Evolutionary conservation across 179 eudicot species (phyloP), one percentile per base, ranked within the genome.

Genomic region (Drosera spatulata): DNA sequence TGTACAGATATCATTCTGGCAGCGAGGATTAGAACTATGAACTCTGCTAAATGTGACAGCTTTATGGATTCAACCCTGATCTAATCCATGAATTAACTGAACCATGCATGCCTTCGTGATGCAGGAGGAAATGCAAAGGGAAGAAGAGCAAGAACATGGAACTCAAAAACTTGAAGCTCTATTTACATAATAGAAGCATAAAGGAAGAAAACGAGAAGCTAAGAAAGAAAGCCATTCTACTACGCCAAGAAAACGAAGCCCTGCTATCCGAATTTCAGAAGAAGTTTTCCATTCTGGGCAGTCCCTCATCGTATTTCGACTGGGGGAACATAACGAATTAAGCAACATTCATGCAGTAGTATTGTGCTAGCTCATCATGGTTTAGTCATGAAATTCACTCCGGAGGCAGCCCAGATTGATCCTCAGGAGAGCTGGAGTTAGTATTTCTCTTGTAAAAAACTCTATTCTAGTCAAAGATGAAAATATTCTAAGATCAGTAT

Each of bases 51-150:
- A 6, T 53, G 14, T 14, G 1, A 11, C n/a, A 11, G 10, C 39
- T 6, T 53, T 1, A 5, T 7, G 10, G 4, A 12, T 10, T 5
- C 2, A 50, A 4, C 4, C 2, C n/a, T 2, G 33, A 22, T 22
- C 53, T 50, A 50, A 50, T 6, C 13, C 53, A 10, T 50, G 53
- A 22, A 22, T 22, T 22, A 22, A 22, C 33, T 22, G 33, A 22
- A 22, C 33, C 33, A 22, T 1, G 56, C 8, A 53, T 53, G 7
- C 58, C 39, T 3, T 41, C 10, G 10, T 66, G 51, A 41, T 60
- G 75, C 40, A 75, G 71, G 71, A 79, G 72, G 44, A 64, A 62
- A 42, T 66, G 48, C 45, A 77, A 71, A 67, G 84, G 73, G 55
- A 68, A 71, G 9, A 49, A 2, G 10, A 75, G 46, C 10, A 68